Conservation (phyloP, 805 yeast species). For the Saturnispora kantuleensis region DNA sequence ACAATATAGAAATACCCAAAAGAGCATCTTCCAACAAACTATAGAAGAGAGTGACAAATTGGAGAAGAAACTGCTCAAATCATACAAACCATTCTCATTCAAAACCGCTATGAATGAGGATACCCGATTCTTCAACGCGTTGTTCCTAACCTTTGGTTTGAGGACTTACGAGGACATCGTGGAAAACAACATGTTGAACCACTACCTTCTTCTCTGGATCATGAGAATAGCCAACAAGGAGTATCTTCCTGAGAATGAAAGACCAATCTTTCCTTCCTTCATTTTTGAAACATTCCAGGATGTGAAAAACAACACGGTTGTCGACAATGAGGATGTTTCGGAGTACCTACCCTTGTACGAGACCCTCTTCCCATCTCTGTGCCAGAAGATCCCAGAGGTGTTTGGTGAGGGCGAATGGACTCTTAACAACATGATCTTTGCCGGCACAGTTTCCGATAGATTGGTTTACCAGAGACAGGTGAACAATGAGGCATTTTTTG, state of each 20-base stretch:
- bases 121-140: slow-evolving; percentile 29
- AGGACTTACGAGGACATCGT: slow-evolving; percentile 42
- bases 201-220: slow-evolving; percentile 52
- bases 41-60: slow-evolving; percentile 34
- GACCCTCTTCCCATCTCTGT: slow-evolving; percentile 34
- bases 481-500: slow-evolving; percentile 21
- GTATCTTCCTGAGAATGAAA: slow-evolving; percentile 25
- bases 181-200: slow-evolving; percentile 41
- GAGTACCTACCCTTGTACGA: slow-evolving; percentile 47
- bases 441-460: slow-evolving; percentile 26
- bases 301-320: slow-evolving; percentile 24
- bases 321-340: slow-evolving; percentile 43
- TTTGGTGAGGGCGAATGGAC: slow-evolving; percentile 43
- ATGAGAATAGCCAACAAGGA: slow-evolving; percentile 45
- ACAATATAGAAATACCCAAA: slow-evolving; percentile 41
- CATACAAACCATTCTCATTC: slow-evolving; percentile 44
- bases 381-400: slow-evolving; percentile 36
- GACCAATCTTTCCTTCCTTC: slow-evolving; percentile 41
- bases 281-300: slow-evolving; percentile 24
- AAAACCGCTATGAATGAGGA: slow-evolving; percentile 39
- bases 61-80: slow-evolving; percentile 37
- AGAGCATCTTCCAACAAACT: slow-evolving; percentile 33
- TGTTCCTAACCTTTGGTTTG: slow-evolving; percentile 49
- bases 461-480: slow-evolving; percentile 21
- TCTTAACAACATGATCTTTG: slow-evolving; percentile 37